Evolutionary conservation across 345 rosid species (phyloP).

Genomic region (Salix suchowensis): DNA sequence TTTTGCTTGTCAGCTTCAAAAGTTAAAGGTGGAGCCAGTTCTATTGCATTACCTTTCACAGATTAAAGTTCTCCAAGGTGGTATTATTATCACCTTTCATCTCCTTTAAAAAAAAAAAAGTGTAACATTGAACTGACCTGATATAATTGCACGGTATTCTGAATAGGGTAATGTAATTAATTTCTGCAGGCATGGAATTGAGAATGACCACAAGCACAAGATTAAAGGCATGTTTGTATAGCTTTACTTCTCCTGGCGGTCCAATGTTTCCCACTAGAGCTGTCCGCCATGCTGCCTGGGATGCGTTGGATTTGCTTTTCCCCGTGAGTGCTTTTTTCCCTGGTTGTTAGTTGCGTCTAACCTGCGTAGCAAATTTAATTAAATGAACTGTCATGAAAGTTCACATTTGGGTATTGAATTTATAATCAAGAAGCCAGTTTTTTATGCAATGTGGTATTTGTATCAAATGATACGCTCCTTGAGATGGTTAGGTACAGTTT

Average conservation of each 20-base stretch:
- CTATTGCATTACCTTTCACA: constrained; percentile 82
- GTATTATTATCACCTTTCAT: background rate
- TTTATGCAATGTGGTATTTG: background rate
- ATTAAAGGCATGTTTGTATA: constrained; percentile 84
- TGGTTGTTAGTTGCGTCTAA: background rate
- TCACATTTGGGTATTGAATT: background rate
- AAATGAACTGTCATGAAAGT: background rate
- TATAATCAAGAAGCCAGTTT: background rate
- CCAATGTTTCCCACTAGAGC: constrained; percentile 99
- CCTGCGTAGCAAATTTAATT: background rate
- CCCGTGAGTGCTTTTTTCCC: constrained; percentile 58
- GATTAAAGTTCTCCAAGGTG: constrained; percentile 82
- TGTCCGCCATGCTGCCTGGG: constrained; percentile 99
- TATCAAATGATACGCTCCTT: background rate
- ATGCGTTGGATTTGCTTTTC: constrained; percentile 78
- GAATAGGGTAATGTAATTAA: background rate
- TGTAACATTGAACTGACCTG: background rate
- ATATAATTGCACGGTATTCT: background rate
- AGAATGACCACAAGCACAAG: constrained; percentile 95
- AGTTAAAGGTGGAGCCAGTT: constrained; percentile 95
- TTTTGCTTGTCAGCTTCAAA: constrained; percentile 64
- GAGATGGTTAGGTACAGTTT: background rate
- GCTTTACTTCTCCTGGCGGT: constrained; percentile 96
- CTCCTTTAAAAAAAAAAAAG: background rate
- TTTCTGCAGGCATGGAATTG: constrained; percentile 74